Base-by-base conservation (phyloP, 768 basidiomycete genomes). In the Lactarius quietus region DNA sequence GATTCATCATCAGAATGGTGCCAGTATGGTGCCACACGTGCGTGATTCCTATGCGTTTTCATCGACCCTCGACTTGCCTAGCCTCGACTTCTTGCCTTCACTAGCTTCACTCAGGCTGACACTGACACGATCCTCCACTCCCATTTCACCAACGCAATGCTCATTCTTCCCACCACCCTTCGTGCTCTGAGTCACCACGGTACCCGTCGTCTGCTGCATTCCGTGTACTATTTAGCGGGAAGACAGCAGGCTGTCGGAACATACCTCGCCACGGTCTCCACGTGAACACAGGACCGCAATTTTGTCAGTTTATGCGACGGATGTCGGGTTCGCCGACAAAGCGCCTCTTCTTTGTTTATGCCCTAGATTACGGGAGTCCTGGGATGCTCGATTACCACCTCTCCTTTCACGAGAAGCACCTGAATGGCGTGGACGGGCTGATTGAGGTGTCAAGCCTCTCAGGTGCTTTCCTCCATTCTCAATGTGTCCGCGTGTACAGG, bases 301-400 rank as follows among this genome's bases (percentile, higher is more conserved):
- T 29, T 8, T 31, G 17, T 12, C 31, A 38, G 26, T 59, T 53
- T 39, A 58, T 23, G 51, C 36, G 38, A 15, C 39, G 8, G 23
- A 58, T 64, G 63, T 64, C 63, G 38, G 53, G 23, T 31, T 58
- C 57, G 38, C 26, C 62, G n/a, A 23, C 59, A 23, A 64, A 62
- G 35, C 60, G 64, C 39, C 63, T 58, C 38, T 77, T 72, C 64
- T 48, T 75, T 10, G 71, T 76, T 12, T 77, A 69, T 39, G 74
- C 75, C 1, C 77, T 76, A 1, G 77, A 77, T 69, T 73, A 70
- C 45, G 70, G 67, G 3, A 74, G 73, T 60, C 65, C 67, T 1
- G 73, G 70, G 6, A 70, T 64, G 14, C 67, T 75, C 38, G 65
- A 67, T 20, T 69, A 71, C 8, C 66, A 76, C 14, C 48, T 74